Conservation (phyloP, 2,329 filamentous ascomycete genomes). For the Clonostachys rhizophaga region DNA sequence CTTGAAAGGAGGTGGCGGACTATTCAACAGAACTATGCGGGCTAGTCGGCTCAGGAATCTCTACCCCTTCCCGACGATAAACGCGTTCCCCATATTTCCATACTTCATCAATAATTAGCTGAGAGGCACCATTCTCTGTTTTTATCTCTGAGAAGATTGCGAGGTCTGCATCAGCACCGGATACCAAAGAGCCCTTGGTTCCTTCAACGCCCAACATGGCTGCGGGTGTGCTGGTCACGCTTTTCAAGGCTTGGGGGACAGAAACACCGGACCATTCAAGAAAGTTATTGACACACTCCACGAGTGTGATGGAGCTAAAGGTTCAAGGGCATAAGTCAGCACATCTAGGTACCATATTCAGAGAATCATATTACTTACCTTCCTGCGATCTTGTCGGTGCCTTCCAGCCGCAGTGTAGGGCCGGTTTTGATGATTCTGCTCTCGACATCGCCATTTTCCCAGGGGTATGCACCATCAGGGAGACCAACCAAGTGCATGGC, state of each 20-base stretch:
- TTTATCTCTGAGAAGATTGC: conserved; percentile 59
- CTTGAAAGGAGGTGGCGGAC: too few species aligned
- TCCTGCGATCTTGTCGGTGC: conserved; percentile 74
- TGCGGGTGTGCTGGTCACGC: conserved; percentile 74
- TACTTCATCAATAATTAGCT: conserved; percentile 66
- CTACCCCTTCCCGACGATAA: background rate
- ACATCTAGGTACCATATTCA: too few species aligned
- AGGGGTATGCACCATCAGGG: conserved; percentile 78
- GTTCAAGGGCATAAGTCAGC: background rate
- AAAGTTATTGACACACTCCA: conserved; percentile 81
- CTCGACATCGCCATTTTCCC: conserved; percentile 67
- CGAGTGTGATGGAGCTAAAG: conserved; percentile 59
- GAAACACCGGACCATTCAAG: conserved; percentile 66
- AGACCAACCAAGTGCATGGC: conserved; percentile 85
- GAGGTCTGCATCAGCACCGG: conserved; percentile 66
- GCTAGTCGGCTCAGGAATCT: background rate
- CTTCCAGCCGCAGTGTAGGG: conserved; percentile 68
- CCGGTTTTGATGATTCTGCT: conserved; percentile 66
- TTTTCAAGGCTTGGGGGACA: conserved; percentile 63
- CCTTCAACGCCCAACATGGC: conserved; percentile 66
- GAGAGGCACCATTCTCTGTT: conserved; percentile 33
- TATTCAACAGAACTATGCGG: background rate
- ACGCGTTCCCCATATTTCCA: conserved; percentile 66
- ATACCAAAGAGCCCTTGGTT: conserved; percentile 60
- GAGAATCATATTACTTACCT: conserved; percentile 41